Base-by-base conservation (phyloP, 345 rosid species). In the Citrus cavaleriei region DNA sequence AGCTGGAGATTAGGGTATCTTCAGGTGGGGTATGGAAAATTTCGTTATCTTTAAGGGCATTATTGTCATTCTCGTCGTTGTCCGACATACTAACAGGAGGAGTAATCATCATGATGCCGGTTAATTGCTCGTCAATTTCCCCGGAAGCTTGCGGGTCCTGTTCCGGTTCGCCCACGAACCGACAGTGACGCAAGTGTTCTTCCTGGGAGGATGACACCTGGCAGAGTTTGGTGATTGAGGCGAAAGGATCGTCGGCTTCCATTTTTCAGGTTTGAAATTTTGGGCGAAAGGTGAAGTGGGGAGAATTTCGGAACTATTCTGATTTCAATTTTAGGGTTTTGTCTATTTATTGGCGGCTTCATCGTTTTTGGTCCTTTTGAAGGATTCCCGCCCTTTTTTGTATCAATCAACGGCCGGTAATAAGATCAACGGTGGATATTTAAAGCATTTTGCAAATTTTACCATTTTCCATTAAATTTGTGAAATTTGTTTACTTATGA, bases 41-140 rank as follows among this genome's bases (percentile, higher is more conserved):
- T 10, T 76, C 86, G 40, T 55, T 49, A 14, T 66, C 80, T 14
- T 58, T 19, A 10, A 76, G 13, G 55, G 68, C 19, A 28, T 3
- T 21, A 9, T 8, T 34, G 37, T 46, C 79, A 64, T 70, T 54
- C 32, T 18, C 6, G 0, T 40, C 8, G 24, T 65, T 54, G 3
- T 60, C 40, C 27, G 40, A 27, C 28, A 46, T 24, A 55, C 81
- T 80, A 32, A 80, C 84, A 8, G 88, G 84, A 40, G 78, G 84
- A 9, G 89, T 82, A 22, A 81, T 78, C 83, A 86, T 83, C 79
- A 73, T 7, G 81, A 88, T 81, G n/a, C 78, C 83, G 25, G 84
- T 62, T n/a, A 85, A 58, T 1, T 76, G 80, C n/a, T 75, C 83
- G 16, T 78, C 78, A 22, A 46, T 19, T 27, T 81, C 87, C 8